Evolutionary conservation across 2,329 filamentous ascomycete species (phyloP).

Genomic region (Exutisphaerella laricina): DNA sequence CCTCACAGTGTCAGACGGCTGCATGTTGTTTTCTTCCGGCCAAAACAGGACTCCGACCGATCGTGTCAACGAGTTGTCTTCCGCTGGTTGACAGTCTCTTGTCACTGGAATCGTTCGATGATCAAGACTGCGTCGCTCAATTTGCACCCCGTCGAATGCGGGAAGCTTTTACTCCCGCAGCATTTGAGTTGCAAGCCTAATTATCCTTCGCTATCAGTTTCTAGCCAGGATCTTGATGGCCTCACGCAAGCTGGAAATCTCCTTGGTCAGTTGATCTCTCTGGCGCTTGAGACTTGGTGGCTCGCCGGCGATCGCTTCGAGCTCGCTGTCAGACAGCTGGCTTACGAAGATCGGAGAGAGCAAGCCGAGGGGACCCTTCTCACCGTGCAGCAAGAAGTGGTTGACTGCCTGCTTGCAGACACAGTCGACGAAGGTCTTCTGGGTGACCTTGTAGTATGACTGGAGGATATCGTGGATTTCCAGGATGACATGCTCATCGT

Average conservation of each 20-base stretch:
- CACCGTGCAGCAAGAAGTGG: conserved; percentile 48
- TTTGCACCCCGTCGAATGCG: too few species aligned
- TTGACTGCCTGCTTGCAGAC: conserved; percentile 55
- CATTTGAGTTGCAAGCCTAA: too few species aligned
- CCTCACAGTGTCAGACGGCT: too few species aligned
- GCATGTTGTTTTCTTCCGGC: too few species aligned
- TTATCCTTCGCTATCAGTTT: conserved; percentile 2
- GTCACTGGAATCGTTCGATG: too few species aligned
- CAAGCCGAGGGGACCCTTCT: conserved; percentile 47
- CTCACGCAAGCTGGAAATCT: conserved; percentile 37
- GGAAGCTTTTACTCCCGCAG: too few species aligned
- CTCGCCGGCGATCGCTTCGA: conserved; percentile 56
- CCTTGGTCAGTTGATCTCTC: conserved; percentile 41
- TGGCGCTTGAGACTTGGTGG: conserved; percentile 39
- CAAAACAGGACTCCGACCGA: too few species aligned
- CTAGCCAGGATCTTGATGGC: conserved; percentile 16
- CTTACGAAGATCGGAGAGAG: conserved; percentile 51
- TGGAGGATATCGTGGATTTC: conserved; percentile 57
- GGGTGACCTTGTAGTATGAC: conserved; percentile 58
- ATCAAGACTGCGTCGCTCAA: too few species aligned
- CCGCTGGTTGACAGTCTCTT: too few species aligned
- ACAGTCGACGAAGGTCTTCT: conserved; percentile 58
- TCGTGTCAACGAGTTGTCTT: too few species aligned
- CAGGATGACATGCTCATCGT: conserved; percentile 38
- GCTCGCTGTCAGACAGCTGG: conserved; percentile 42